A percentile compares a stretch with the other conserved stretches of the same genome.
Evolutionary conservation across 2,329 filamentous ascomycete genomes (phyloP).

Genomic region (Oidium heveae): DNA sequence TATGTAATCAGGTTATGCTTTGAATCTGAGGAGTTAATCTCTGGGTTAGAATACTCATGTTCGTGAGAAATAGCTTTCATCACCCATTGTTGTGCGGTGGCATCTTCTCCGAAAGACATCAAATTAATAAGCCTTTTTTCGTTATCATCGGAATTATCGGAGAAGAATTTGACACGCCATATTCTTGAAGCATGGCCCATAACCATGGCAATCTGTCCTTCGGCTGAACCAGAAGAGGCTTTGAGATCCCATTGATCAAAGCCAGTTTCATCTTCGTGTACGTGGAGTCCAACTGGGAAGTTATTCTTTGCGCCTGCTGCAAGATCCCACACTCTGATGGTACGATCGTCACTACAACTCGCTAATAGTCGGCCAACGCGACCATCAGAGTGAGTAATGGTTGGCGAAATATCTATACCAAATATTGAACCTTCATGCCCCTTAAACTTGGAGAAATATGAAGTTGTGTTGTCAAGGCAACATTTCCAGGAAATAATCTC

Average conservation of each 20-base stretch:
- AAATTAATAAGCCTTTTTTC: conserved; percentile 21
- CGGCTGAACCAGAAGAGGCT: conserved; percentile 13
- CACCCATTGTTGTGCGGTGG: conserved; percentile 46
- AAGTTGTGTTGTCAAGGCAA: conserved; percentile 13
- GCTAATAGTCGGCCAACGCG: conserved; percentile 38
- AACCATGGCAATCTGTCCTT: conserved; percentile 35
- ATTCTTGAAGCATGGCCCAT: conserved; percentile 83
- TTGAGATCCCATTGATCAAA: conserved; percentile 24
- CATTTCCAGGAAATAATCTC: conserved; percentile 82
- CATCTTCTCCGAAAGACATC: conserved; percentile 68
- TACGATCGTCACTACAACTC: conserved; percentile 88
- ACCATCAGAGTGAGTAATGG: conserved; percentile 18
- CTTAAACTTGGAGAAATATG: conserved; percentile 27
- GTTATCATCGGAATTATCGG: neutral
- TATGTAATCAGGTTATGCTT: no score
- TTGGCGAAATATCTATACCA: conserved; percentile 52
- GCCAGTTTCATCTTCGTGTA: conserved; percentile 27
- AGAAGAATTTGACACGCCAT: conserved; percentile 55
- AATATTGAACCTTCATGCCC: conserved; percentile 88
- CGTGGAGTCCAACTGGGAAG: neutral
- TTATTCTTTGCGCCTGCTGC: neutral
- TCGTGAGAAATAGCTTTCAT: conserved; percentile 4
- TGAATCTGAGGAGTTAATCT: neutral
- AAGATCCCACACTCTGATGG: conserved; percentile 70
- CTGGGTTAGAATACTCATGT: neutral